These are phyloP conservation scores for Vigna reflexopilosa DNA, from an alignment of 306 rosid genomes.

Conservation along the genomic window DNA sequence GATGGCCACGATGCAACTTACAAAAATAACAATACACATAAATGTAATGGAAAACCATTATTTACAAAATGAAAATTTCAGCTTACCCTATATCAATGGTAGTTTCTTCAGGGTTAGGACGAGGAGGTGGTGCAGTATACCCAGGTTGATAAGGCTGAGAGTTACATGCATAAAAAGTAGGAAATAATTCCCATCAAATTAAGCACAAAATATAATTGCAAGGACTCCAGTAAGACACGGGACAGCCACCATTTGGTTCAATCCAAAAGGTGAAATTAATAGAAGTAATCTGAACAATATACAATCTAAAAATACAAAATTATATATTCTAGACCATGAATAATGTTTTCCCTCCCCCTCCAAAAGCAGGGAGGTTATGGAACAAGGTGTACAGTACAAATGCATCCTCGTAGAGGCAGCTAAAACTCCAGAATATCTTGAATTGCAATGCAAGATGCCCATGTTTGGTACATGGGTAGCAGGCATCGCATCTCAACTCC, in stretches of 20 bases:
- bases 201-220: slow-evolving; percentile 1
- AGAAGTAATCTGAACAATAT: not conserved
- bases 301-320: not conserved
- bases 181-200: slow-evolving; percentile 35
- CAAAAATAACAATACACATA: not conserved
- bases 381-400: not conserved
- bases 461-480: not conserved
- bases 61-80: not conserved
- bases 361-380: not conserved
- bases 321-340: slow-evolving; percentile 3
- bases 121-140: slow-evolving; percentile 91
- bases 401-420: not conserved
- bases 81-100: slow-evolving; percentile 91
- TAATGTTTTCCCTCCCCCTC: not conserved
- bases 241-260: slow-evolving; percentile 31
- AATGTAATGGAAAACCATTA: not conserved
- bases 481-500: not conserved
- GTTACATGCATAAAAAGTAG: slow-evolving; percentile 31
- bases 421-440: slow-evolving; percentile 27
- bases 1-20: not conserved
- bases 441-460: not conserved
- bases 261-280: not conserved
- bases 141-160: slow-evolving; percentile 81
- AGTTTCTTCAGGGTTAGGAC: slow-evolving; percentile 80
- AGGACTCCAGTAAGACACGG: slow-evolving; percentile 4